Conservation (phyloP, 768 basidiomycete species). For the Lactarius psammicola region DNA sequence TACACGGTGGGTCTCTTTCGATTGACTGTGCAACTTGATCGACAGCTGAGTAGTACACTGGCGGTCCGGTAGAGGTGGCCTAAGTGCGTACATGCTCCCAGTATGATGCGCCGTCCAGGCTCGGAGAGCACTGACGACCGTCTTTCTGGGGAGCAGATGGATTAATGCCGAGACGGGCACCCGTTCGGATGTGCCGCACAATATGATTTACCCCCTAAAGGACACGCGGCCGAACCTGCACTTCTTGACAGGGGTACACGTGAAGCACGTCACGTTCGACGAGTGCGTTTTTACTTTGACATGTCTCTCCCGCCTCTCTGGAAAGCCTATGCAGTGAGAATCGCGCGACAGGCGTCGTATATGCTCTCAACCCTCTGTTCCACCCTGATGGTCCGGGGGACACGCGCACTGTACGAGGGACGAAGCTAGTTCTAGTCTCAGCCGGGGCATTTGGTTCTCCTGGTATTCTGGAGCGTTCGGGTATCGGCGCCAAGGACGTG, state of each 20-base stretch:
- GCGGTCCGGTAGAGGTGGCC: constrained; percentile 53
- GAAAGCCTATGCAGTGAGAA: constrained; percentile 32
- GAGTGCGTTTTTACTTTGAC: constrained; percentile 34
- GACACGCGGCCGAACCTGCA: constrained; percentile 36
- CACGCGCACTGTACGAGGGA: constrained; percentile 33
- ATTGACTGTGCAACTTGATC: neutral
- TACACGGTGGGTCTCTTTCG: constrained; percentile 30
- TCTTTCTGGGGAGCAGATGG: constrained; percentile 43
- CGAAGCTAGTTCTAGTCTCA: constrained; percentile 40
- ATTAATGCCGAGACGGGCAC: constrained; percentile 49
- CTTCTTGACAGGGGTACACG: constrained; percentile 36
- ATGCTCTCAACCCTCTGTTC: constrained; percentile 33
- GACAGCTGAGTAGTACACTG: constrained; percentile 12
- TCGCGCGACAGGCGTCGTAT: constrained; percentile 42
- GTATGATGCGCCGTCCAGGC: constrained; percentile 28
- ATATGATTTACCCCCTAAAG: constrained; percentile 38
- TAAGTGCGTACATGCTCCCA: constrained; percentile 40
- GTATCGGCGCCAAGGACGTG: constrained; percentile 38
- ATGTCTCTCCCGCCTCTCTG: constrained; percentile 1
- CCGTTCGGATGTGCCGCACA: constrained; percentile 54
- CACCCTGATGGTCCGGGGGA: constrained; percentile 26
- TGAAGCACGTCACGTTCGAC: constrained; percentile 39
- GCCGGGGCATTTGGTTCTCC: constrained; percentile 46
- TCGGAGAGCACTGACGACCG: neutral
- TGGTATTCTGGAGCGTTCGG: constrained; percentile 54